phyloP scores from a whole-genome alignment of 2,329 filamentous ascomycete species.

The Laburnicola sp. region DNA sequence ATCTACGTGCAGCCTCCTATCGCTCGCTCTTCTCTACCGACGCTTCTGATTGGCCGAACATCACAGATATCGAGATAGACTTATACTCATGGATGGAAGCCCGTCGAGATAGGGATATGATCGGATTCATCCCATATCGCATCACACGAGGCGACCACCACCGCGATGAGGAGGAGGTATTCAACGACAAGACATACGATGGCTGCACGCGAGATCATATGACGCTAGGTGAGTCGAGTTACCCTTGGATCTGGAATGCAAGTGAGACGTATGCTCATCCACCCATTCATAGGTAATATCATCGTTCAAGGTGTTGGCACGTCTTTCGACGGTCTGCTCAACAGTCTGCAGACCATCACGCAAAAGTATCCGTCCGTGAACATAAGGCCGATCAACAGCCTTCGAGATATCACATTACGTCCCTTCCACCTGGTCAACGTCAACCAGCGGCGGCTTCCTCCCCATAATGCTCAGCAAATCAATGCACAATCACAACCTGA shows the following conservation, averaged over 20 bases:
- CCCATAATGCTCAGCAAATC: constrained; percentile 16
- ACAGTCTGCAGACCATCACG: constrained; percentile 34
- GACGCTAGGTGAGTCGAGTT: constrained; percentile 18
- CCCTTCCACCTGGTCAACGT: constrained; percentile 42
- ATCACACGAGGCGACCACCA: constrained; percentile 40
- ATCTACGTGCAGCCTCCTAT: constrained; percentile 27
- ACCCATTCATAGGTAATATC: constrained; percentile 23
- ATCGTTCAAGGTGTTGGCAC: constrained; percentile 40
- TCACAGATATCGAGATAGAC: constrained; percentile 38
- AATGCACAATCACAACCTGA: constrained; percentile 23
- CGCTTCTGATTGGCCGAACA: constrained; percentile 33
- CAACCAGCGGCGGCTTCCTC: constrained; percentile 27
- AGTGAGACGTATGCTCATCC: background rate
- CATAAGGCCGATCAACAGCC: constrained; percentile 33
- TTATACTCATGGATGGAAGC: constrained; percentile 43
- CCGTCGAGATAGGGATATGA: constrained; percentile 38
- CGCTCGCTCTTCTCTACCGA: constrained; percentile 41
- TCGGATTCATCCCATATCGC: constrained; percentile 37
- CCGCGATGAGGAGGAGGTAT: constrained; percentile 40
- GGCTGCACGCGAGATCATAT: constrained; percentile 40
- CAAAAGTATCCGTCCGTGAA: constrained; percentile 40
- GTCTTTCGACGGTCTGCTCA: constrained; percentile 38
- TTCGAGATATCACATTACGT: constrained; percentile 35
- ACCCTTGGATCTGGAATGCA: no score
- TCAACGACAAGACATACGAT: constrained; percentile 41